Conservation (phyloP, 805 yeast species). For the Saturnispora quitensis region DNA sequence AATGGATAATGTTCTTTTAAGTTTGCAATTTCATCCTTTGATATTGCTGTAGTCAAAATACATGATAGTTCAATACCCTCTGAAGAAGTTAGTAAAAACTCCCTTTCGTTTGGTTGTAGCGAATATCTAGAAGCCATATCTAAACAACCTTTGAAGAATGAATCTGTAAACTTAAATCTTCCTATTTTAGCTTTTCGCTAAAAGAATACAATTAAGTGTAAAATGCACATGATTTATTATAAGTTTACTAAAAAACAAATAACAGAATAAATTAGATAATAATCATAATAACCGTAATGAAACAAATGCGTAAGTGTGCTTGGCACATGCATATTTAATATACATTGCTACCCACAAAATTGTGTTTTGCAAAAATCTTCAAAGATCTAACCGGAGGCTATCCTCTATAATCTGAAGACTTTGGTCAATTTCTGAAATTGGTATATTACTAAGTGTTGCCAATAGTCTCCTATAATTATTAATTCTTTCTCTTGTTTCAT, state of each 20-base stretch:
- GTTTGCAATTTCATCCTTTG: slow-evolving; percentile 10
- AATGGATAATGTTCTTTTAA: slow-evolving; percentile 6
- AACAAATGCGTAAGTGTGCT: background rate
- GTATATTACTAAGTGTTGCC: slow-evolving; percentile 59
- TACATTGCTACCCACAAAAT: background rate
- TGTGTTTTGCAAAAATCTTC: background rate
- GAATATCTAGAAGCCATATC: slow-evolving; percentile 3
- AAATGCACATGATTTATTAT: background rate
- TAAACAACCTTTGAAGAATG: background rate
- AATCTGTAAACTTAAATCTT: background rate
- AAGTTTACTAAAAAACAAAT: background rate
- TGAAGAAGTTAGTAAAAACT: slow-evolving; percentile 10
- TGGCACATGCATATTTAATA: background rate
- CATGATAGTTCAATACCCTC: slow-evolving; percentile 10
- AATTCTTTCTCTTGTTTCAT: slow-evolving; percentile 44
- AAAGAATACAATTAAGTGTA: background rate
- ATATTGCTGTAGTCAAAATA: slow-evolving; percentile 17
- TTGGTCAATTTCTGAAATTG: slow-evolving; percentile 57
- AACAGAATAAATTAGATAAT: background rate
- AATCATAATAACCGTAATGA: background rate
- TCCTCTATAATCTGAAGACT: slow-evolving; percentile 51
- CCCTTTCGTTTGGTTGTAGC: slow-evolving; percentile 12
- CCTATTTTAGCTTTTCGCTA: background rate
- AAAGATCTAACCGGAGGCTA: slow-evolving; percentile 14
- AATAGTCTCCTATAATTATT: slow-evolving; percentile 61